Evolutionary conservation across 768 basidiomycete genomes (phyloP), one percentile per base, ranked within the genome.

Genomic region (Psilocybe subaeruginosa): DNA sequence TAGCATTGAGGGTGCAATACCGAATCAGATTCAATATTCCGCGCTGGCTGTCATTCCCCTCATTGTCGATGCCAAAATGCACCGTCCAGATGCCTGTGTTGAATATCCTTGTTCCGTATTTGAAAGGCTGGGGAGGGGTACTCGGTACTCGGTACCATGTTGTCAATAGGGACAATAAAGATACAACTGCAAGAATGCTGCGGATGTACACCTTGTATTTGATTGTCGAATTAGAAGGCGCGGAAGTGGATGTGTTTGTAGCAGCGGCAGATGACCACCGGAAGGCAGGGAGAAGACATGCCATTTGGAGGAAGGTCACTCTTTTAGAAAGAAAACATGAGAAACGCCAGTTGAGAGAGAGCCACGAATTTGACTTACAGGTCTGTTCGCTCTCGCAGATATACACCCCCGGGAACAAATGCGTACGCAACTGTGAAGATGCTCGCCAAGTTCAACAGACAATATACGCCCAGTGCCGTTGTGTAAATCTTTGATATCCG

Each of bases 61-160:
- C 85, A 64, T 91, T 87, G 73, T 93, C 86, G 29, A 85, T 77
- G 56, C 95, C 95, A 70, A 97, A 97, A 72, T 97, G 95, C 27
- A 97, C 81, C 0, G 95, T 93, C 94, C 93, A 96, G 30, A 96
- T 93, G 3, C 91, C 94, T 4, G 90, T 88, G 17, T 86, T 89
- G 46, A 95, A 77, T n/a, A 91, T 80, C 31, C 90, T 78, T 14
- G 86, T 80, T 3, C 84, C 86, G 29, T 85, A 75, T 56, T 86
- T 86, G 73, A 85, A 87, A 3, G 91, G 88, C 27, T 69, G 73
- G 0, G 87, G 84, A 16, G 80, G 72, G 0, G 68, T 57, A 1
- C 72, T 70, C 0, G 91, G 89, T 66, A 83, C 78, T 19, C 79
- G 80, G 58, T 85, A 84, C 5, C 87, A 61, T 2, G 88, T 83